Percentiles rank a stretch among this genome's conserved stretches.
phyloP scores from a whole-genome alignment of 2,329 filamentous ascomycete genomes.

The Alternaria burnsii region DNA sequence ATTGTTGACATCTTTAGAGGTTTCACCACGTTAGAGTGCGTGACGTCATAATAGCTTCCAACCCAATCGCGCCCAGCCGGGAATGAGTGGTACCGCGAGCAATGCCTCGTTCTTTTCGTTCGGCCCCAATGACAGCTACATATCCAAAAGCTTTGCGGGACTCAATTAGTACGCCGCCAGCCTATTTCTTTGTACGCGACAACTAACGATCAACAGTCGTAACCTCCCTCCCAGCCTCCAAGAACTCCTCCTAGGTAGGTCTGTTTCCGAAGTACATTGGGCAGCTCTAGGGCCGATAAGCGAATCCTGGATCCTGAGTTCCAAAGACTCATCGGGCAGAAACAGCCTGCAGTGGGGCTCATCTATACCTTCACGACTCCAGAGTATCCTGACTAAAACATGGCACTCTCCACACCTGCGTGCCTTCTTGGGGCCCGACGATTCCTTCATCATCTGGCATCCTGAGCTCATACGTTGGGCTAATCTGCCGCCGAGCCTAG shows the following conservation, averaged over 20 bases:
- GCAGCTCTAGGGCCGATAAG: slow-evolving; percentile 37
- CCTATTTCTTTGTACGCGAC: too few species aligned
- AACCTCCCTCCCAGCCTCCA: slow-evolving; percentile 41
- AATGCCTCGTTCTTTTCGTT: slow-evolving; percentile 47
- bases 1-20: background rate
- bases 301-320: slow-evolving; percentile 48
- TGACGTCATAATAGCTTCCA: slow-evolving; percentile 40
- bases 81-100: slow-evolving; percentile 37
- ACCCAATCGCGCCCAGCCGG: slow-evolving; percentile 35
- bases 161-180: slow-evolving; percentile 38
- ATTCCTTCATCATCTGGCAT: slow-evolving; percentile 49
- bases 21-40: background rate
- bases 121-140: slow-evolving; percentile 44
- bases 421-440: slow-evolving; percentile 39
- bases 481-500: slow-evolving; percentile 35
- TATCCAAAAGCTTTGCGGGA: slow-evolving; percentile 43
- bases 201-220: slow-evolving; percentile 29
- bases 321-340: slow-evolving; percentile 37
- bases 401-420: slow-evolving; percentile 43
- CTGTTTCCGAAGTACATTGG: slow-evolving; percentile 42
- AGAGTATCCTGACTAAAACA: slow-evolving; percentile 31
- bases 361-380: slow-evolving; percentile 32
- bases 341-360: slow-evolving; percentile 43
- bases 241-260: slow-evolving; percentile 35
- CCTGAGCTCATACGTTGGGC: slow-evolving; percentile 46